These are phyloP conservation scores for Cucurbita maxima DNA, from an alignment of 306 rosid genomes.

Conservation along the genomic window DNA sequence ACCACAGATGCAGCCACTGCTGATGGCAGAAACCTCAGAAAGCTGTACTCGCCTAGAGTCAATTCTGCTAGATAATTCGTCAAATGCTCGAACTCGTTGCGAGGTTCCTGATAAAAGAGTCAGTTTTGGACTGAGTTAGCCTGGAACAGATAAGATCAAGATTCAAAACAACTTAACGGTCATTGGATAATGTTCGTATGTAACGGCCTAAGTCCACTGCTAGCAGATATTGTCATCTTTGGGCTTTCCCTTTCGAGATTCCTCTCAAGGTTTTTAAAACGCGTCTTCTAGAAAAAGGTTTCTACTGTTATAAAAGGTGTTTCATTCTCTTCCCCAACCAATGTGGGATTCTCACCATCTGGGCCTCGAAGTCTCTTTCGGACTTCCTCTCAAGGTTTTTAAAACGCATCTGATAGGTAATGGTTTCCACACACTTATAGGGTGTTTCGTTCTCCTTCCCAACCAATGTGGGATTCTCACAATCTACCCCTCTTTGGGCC, in stretches of 20 bases:
- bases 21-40: constrained; percentile 69
- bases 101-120: constrained; percentile 32
- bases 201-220: too few relatives aligned
- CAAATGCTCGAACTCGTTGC: constrained; percentile 48
- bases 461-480: too few relatives aligned
- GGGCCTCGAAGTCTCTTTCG: too few relatives aligned
- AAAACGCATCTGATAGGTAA: too few relatives aligned
- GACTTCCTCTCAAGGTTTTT: too few relatives aligned
- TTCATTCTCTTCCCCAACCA: background rate
- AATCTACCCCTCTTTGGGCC: too few relatives aligned
- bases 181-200: background rate
- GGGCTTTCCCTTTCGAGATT: too few relatives aligned
- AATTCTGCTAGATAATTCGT: constrained; percentile 80
- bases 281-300: too few relatives aligned
- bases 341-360: too few relatives aligned
- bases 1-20: constrained; percentile 75
- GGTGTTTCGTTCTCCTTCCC: background rate
- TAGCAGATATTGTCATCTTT: too few relatives aligned
- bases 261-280: too few relatives aligned
- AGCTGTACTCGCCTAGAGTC: constrained; percentile 58
- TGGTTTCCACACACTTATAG: too few relatives aligned
- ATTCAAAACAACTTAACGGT: background rate
- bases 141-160: background rate
- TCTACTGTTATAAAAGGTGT: background rate
- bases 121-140: background rate